Percentiles rank a stretch among this genome's conserved stretches.
Conservation (phyloP, 345 rosid genomes). For the Acer negundo region DNA sequence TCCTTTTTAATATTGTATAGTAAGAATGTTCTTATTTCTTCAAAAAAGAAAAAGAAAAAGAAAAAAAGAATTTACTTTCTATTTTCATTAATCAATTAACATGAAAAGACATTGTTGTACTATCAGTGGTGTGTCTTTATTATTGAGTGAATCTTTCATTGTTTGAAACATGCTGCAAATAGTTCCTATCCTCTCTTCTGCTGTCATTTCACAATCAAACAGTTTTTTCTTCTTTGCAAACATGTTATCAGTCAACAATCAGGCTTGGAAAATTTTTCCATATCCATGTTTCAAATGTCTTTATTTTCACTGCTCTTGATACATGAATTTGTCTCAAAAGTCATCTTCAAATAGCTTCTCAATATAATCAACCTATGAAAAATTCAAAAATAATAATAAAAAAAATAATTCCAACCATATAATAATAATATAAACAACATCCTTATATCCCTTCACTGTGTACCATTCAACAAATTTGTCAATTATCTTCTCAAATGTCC, state of each 20-base stretch:
- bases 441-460: neutral
- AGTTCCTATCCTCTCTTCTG: neutral
- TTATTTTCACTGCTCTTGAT: neutral
- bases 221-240: neutral
- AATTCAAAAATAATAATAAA: no score
- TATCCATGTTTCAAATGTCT: no score
- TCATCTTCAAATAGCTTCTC: neutral
- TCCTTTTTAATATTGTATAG: neutral
- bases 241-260: slow-evolving; percentile 4
- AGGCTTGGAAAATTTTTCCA: no score
- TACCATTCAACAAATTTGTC: neutral
- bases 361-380: no score
- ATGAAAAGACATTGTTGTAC: neutral
- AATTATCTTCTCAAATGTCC: no score
- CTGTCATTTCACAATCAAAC: slow-evolving; percentile 7
- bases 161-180: slow-evolving; percentile 12
- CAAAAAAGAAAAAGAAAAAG: neutral
- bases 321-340: neutral
- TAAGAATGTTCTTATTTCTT: neutral
- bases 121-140: neutral
- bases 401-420: no score
- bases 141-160: neutral
- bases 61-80: neutral
- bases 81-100: neutral
- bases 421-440: neutral